Conservation (phyloP, 768 basidiomycete genomes). For the Rhizopogon vesiculosus region DNA sequence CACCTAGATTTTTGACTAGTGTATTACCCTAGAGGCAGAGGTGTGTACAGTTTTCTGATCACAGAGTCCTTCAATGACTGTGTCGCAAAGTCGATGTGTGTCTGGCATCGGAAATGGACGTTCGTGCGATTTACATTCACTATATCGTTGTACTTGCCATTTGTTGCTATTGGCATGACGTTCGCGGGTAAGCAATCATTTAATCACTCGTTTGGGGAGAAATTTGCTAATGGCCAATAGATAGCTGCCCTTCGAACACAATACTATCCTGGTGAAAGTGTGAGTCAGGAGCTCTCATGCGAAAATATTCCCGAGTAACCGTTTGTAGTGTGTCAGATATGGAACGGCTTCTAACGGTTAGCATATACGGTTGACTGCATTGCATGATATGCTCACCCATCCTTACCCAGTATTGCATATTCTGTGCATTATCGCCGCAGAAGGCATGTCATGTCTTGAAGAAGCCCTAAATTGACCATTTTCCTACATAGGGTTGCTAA, state of each 20-base stretch:
- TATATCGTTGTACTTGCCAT: slow-evolving; percentile 22
- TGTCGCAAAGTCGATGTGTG: slow-evolving; percentile 10
- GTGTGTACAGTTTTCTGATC: slow-evolving; percentile 1
- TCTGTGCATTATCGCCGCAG: neutral
- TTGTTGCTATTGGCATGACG: slow-evolving; percentile 13
- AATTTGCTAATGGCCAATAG: neutral
- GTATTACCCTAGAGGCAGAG: slow-evolving; percentile 17
- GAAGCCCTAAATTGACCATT: neutral
- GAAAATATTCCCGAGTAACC: neutral
- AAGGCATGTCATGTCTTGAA: neutral
- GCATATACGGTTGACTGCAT: neutral
- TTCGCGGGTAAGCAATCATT: neutral
- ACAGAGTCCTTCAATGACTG: neutral
- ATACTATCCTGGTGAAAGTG: neutral
- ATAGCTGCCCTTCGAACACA: neutral
- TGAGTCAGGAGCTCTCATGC: neutral
- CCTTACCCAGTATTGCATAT: neutral
- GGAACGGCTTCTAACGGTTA: neutral
- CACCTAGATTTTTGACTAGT: slow-evolving; percentile 15
- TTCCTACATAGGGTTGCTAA: neutral
- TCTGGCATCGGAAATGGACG: slow-evolving; percentile 22
- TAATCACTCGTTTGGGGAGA: too few relatives aligned
- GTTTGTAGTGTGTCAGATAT: neutral
- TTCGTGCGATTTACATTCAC: slow-evolving; percentile 18
- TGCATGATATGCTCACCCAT: neutral